These are phyloP conservation scores for Kodamaea jinghongensis DNA, from an alignment of 805 yeast species.

Conservation along the genomic window DNA sequence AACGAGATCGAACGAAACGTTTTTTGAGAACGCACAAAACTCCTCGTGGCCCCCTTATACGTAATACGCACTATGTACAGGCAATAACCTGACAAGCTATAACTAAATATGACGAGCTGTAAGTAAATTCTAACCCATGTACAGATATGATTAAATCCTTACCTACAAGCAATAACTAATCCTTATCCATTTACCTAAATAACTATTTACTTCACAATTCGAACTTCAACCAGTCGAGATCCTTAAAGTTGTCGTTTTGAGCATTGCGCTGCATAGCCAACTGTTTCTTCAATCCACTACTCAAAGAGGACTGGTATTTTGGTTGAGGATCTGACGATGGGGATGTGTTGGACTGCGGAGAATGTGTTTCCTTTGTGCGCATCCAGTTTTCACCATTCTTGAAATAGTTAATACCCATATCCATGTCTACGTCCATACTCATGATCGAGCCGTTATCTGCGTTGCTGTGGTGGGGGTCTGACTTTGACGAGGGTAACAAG, in stretches of 20 bases:
- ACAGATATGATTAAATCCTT: neutral
- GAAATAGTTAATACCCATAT: slow-evolving; percentile 5
- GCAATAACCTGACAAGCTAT: no score
- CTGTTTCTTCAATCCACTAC: slow-evolving; percentile 10
- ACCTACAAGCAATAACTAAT: no score
- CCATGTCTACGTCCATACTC: slow-evolving; percentile 10
- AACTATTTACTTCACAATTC: slow-evolving; percentile 17
- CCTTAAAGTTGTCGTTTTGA: slow-evolving; percentile 18
- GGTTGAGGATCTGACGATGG: slow-evolving; percentile 3
- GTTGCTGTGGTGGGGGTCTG: neutral
- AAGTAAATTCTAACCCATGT: neutral
- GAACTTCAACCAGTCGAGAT: slow-evolving; percentile 34
- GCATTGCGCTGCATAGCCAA: slow-evolving; percentile 6
- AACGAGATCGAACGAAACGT: no score
- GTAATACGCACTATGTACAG: no score
- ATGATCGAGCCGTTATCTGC: slow-evolving; percentile 4
- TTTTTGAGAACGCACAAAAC: no score
- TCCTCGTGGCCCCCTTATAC: no score
- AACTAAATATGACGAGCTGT: neutral
- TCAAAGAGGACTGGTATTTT: slow-evolving; percentile 8
- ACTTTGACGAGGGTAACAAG: slow-evolving; percentile 9
- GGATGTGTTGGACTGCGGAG: neutral
- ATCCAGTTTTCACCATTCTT: neutral
- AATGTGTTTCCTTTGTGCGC: slow-evolving; percentile 10
- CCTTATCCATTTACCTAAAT: no score